These are phyloP conservation scores for Nakazawaea siamensis DNA, from an alignment of 805 yeast genomes.

Conservation along the genomic window DNA sequence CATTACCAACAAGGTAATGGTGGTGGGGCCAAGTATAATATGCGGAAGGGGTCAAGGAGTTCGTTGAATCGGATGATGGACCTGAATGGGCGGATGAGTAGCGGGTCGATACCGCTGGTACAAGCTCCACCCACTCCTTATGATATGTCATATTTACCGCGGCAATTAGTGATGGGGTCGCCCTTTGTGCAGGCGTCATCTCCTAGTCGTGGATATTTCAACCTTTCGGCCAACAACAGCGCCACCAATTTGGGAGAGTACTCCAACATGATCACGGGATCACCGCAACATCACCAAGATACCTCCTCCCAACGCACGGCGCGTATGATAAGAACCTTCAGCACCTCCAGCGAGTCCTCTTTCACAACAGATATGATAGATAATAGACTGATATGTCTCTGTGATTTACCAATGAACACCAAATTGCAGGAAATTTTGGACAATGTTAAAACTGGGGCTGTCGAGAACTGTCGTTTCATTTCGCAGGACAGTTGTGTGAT, in stretches of 20 bases:
- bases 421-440: slow-evolving; percentile 28
- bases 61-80: too few relatives aligned
- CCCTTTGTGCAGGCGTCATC: slow-evolving; percentile 38
- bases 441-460: slow-evolving; percentile 47
- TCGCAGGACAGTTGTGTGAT: slow-evolving; percentile 17
- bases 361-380: too few relatives aligned
- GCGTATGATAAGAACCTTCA: too few relatives aligned
- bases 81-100: too few relatives aligned
- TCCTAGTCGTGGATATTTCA: slow-evolving; percentile 7
- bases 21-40: too few relatives aligned
- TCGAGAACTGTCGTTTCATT: slow-evolving; percentile 46
- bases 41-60: too few relatives aligned
- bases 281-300: too few relatives aligned
- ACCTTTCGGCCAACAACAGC: not conserved
- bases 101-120: too few relatives aligned
- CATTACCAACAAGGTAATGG: too few relatives aligned
- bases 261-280: slow-evolving; percentile 6
- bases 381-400: too few relatives aligned
- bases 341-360: too few relatives aligned
- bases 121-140: slow-evolving; percentile 43
- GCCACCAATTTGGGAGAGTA: not conserved
- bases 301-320: too few relatives aligned
- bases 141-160: slow-evolving; percentile 52
- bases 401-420: slow-evolving; percentile 13
- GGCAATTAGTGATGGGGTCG: slow-evolving; percentile 51